Evolutionary conservation across 2,329 filamentous ascomycete species (phyloP).

Genomic region (Fusarium sp.): DNA sequence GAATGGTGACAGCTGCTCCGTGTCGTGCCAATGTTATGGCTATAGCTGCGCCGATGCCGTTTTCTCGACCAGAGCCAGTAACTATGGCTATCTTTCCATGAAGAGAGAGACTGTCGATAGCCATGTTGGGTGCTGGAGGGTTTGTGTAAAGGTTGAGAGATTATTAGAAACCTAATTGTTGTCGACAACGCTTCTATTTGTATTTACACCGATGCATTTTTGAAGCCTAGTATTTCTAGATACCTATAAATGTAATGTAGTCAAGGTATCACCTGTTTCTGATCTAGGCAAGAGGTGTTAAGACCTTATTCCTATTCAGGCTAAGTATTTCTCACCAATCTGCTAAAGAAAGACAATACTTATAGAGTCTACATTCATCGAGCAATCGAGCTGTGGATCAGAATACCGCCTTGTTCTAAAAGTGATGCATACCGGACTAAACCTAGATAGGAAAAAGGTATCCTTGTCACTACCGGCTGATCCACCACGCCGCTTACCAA

Average conservation of each 20-base stretch:
- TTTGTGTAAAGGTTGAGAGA: fast-evolving
- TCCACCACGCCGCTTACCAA: neutral
- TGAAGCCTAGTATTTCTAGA: neutral
- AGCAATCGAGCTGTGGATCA: neutral
- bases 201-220: neutral
- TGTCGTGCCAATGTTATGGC: neutral
- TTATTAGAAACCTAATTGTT: neutral
- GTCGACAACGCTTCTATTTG: neutral
- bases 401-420: neutral
- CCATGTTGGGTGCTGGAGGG: neutral
- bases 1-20: neutral
- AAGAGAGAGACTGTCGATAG: neutral
- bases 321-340: fast-evolving
- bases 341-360: neutral
- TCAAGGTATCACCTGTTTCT: neutral
- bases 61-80: neutral
- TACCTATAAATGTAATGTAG: neutral
- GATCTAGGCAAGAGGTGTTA: neutral
- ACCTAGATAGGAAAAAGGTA: neutral
- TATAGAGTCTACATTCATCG: neutral
- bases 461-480: neutral
- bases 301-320: neutral
- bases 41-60: neutral
- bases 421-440: fast-evolving
- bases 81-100: neutral